Percentiles rank a stretch among this genome's conserved stretches.
Conservation (phyloP, 805 yeast species). For the Tetrapisispora iriomotensis region DNA sequence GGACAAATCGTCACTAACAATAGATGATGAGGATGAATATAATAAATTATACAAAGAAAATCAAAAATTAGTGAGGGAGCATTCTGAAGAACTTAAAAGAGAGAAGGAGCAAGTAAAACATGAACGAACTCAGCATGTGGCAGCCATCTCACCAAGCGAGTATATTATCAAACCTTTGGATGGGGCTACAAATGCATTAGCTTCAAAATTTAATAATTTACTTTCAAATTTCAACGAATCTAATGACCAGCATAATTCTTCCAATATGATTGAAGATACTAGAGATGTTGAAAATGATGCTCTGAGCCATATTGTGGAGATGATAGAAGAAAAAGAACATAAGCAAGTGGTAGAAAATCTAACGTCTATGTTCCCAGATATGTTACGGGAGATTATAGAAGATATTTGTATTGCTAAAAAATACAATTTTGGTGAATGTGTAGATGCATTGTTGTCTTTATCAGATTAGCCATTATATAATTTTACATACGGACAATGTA, state of each 20-base stretch:
- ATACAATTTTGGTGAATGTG: conserved; percentile 60
- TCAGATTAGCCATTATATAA: conserved; percentile 8
- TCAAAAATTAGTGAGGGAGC: conserved; percentile 31
- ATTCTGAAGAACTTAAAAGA: conserved; percentile 18
- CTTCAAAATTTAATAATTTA: conserved; percentile 17
- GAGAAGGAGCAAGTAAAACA: conserved; percentile 2
- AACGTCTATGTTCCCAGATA: conserved; percentile 61
- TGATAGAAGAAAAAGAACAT: conserved; percentile 35
- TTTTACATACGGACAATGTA: too few species aligned
- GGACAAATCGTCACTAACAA: conserved; percentile 47
- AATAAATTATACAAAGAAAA: conserved; percentile 37
- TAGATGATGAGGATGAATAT: conserved; percentile 49
- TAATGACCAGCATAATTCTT: background rate
- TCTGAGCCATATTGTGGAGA: conserved; percentile 24
- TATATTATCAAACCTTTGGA: conserved; percentile 19
- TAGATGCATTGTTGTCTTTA: conserved; percentile 38
- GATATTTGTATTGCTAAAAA: conserved; percentile 62
- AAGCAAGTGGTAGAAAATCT: conserved; percentile 38
- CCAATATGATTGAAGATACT: conserved; percentile 3
- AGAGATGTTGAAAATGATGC: conserved; percentile 5
- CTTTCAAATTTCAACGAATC: conserved; percentile 5
- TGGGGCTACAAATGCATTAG: conserved; percentile 18
- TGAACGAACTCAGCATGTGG: background rate
- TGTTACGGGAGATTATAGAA: conserved; percentile 57
- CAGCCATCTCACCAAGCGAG: conserved; percentile 9